phyloP scores from a whole-genome alignment of 148 eudicot species.

The Amaranthus palmeri region DNA sequence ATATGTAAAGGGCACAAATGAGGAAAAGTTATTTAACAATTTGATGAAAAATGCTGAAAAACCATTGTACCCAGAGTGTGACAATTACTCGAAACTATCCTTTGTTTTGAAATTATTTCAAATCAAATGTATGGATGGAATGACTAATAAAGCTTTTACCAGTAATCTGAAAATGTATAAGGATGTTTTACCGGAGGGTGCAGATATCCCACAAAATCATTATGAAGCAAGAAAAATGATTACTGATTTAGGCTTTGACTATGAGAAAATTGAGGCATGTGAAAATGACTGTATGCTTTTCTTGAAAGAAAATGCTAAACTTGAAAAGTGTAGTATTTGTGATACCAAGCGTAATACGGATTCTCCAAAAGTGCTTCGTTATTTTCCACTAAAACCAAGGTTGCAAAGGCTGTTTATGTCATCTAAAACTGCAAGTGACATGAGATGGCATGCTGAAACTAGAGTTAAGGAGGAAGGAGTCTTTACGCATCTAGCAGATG shows the following conservation, averaged over 20 bases:
- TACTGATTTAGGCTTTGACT: no score
- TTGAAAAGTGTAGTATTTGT: constrained; percentile 2
- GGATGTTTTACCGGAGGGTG: no score
- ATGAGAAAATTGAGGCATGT: no score
- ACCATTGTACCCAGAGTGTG: constrained; percentile 8
- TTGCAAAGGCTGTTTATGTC: constrained; percentile 17
- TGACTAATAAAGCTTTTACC: no score
- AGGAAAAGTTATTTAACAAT: not conserved
- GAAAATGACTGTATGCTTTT: no score
- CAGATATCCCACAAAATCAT: no score
- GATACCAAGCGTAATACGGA: not conserved
- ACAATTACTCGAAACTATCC: constrained; percentile 1
- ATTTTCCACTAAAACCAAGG: constrained; percentile 18
- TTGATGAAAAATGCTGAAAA: constrained; percentile 1
- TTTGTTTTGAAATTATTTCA: constrained; percentile 9
- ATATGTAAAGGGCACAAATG: not conserved
- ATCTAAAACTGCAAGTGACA: not conserved
- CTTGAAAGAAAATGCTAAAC: constrained; percentile 7
- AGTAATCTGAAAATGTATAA: no score
- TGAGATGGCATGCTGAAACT: constrained; percentile 17
- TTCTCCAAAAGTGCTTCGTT: constrained; percentile 16
- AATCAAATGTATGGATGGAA: constrained; percentile 11
- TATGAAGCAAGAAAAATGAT: no score
- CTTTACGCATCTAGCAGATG: constrained; percentile 13
- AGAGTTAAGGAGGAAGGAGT: constrained; percentile 13